Conservation (phyloP, 2,329 filamentous ascomycete species). For the Verticillium nubilum region DNA sequence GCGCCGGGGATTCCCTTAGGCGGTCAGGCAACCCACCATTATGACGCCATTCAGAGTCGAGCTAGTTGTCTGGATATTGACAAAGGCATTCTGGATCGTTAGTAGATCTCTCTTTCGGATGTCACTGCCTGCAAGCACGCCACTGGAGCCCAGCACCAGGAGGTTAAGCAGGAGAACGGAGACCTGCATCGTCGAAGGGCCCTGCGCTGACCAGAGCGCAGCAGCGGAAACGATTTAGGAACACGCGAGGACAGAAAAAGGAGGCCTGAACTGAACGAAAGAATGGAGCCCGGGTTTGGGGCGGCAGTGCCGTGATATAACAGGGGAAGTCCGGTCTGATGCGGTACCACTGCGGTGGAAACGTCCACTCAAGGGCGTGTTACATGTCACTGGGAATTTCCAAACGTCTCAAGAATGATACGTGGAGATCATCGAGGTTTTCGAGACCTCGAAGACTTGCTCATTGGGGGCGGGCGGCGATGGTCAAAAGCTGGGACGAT, state of each 20-base stretch:
- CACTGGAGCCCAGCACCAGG: not conserved
- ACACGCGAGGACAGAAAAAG: not conserved
- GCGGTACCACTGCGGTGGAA: not conserved
- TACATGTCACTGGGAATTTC: not conserved
- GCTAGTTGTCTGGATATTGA: not conserved
- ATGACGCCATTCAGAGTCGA: not conserved
- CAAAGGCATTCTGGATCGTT: not conserved
- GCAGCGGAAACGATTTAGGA: not conserved
- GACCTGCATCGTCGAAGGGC: not conserved
- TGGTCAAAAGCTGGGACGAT: not conserved
- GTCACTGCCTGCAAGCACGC: not conserved
- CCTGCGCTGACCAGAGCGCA: not conserved
- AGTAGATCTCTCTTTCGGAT: not conserved
- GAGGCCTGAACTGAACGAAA: not conserved
- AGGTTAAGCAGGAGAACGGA: not conserved
- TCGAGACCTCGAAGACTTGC: not conserved
- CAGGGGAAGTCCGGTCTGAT: not conserved
- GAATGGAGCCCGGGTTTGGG: not conserved
- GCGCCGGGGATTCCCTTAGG: conserved; percentile 4
- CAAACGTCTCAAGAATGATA: not conserved
- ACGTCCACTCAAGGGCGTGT: not conserved
- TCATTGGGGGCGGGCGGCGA: not conserved
- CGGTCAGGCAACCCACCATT: not conserved
- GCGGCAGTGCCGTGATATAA: not conserved
- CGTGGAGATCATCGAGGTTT: not conserved